Evolutionary conservation across 2,329 filamentous ascomycete genomes (phyloP).

Genomic region (Emydomyces testavorans): DNA sequence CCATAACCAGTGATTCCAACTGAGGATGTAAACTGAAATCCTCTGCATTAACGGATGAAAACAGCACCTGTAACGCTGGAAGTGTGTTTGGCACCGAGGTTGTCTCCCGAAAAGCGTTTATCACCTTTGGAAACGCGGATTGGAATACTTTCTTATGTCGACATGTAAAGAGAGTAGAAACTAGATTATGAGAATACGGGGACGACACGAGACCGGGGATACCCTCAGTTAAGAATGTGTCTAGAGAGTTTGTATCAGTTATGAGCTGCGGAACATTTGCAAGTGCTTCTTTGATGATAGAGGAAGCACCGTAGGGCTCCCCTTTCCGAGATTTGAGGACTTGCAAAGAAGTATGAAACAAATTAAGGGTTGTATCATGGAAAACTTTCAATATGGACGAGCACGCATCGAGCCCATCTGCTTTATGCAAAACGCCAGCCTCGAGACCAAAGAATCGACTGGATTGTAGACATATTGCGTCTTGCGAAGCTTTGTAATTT

Average conservation of each 20-base stretch:
- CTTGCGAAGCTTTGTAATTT: constrained; percentile 62
- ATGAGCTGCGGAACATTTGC: constrained; percentile 35
- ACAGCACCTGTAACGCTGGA: constrained; percentile 30
- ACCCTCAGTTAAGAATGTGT: constrained; percentile 45
- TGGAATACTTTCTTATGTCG: constrained; percentile 34
- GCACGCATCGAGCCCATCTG: constrained; percentile 20
- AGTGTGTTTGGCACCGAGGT: constrained; percentile 25
- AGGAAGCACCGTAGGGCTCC: constrained; percentile 55
- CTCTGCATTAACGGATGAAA: constrained; percentile 30
- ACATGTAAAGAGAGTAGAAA: constrained; percentile 52
- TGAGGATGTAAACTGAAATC: constrained; percentile 27
- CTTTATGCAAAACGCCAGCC: constrained; percentile 27
- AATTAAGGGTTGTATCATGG: constrained; percentile 26
- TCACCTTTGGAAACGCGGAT: constrained; percentile 31
- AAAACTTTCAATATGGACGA: constrained; percentile 24
- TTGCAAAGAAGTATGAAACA: constrained; percentile 41
- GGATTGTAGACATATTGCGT: constrained; percentile 53
- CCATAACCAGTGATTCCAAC: constrained; percentile 28
- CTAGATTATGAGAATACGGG: constrained; percentile 54
- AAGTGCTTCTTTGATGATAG: constrained; percentile 44
- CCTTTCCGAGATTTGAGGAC: constrained; percentile 46
- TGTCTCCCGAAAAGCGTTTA: constrained; percentile 26
- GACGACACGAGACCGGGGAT: constrained; percentile 52
- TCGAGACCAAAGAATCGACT: constrained; percentile 55
- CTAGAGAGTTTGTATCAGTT: constrained; percentile 33